A percentile compares a stretch with the other conserved stretches of the same genome.
phyloP scores from a whole-genome alignment of 805 yeast genomes.

The Candida sonorensis region DNA sequence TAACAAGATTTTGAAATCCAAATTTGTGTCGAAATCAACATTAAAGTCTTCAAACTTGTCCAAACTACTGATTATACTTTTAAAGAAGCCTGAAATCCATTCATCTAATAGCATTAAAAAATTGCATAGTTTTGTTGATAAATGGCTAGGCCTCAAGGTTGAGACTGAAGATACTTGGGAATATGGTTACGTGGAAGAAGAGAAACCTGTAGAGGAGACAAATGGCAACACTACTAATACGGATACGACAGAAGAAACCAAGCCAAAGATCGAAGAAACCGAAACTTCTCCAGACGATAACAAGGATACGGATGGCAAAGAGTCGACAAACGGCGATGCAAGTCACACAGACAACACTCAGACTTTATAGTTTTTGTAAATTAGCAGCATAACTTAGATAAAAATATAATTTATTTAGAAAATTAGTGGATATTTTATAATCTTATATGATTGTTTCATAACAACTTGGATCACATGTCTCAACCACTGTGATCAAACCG shows the following conservation, averaged over 20 bases:
- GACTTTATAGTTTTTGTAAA: too few relatives aligned
- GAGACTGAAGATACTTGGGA: conserved; percentile 23
- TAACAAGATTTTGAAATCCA: conserved; percentile 15
- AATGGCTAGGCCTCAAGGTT: conserved; percentile 23
- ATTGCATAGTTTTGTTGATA: conserved; percentile 14
- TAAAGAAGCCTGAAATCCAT: conserved; percentile 31
- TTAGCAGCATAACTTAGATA: too few relatives aligned
- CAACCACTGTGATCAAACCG: too few relatives aligned
- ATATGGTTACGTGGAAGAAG: conserved; percentile 19
- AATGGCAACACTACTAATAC: conserved; percentile 1
- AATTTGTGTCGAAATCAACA: conserved; percentile 23
- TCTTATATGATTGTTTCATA: too few relatives aligned
- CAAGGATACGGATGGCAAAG: too few relatives aligned
- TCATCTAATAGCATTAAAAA: conserved; percentile 11
- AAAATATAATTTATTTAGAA: too few relatives aligned
- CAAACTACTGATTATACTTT: conserved; percentile 25
- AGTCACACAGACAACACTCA: too few relatives aligned
- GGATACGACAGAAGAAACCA: neutral
- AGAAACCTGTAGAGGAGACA: conserved; percentile 16
- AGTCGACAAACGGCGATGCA: too few relatives aligned
- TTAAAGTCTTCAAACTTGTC: conserved; percentile 26
- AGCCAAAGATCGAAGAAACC: too few relatives aligned
- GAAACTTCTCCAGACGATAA: too few relatives aligned
- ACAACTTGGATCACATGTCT: too few relatives aligned
- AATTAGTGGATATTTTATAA: too few relatives aligned